Evolutionary conservation across 2,329 filamentous ascomycete species (phyloP), one percentile per base, ranked within the genome.

Genomic region (Verticillium klebahnii): DNA sequence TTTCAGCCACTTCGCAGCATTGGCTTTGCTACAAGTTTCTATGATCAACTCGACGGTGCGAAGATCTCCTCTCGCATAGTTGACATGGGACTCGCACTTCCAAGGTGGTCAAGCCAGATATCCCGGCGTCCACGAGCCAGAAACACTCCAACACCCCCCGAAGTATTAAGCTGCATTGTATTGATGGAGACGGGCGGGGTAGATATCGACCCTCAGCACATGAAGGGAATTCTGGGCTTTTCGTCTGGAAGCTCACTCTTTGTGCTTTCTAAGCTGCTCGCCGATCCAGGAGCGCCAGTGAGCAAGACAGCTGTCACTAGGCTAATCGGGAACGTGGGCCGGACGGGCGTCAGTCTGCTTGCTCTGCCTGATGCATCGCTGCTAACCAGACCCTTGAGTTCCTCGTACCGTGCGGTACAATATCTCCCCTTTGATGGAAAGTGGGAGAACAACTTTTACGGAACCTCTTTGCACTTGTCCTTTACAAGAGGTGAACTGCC

Each of bases 201-300:
- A 2, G 34, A 36, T 36, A 14, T 36, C 14, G 7, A 3, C 4
- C 9, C 14, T 1, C 1, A 14, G 2, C 3, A 9, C 11, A 36
- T 59, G 12, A 56, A 59, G 5, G 0, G 34, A 9, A 34, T 59
- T 2, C 2, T 62, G 19, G 60, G 56, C 36, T 17, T 62, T 12
- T 55, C 60, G 23, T 57, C 57, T 7, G 60, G 60, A 7, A 62
- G 59, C 29, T 62, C 60, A 1, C 45, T 62, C 25, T 62, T 59
- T 23, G 54, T 62, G 2, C 29, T 59, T 14, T 40, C 56, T 8
- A 25, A 40, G 12, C 39, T 59, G 5, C 23, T 62, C 25, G 31
- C 32, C 7, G 60, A 59, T 19, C 60, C 60, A 15, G 36, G 36
- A 23, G 15, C 2, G 3, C 56, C 25, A 19, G 15, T 40, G 2